These are phyloP conservation scores for Carex pumila DNA, from an alignment of 176 grass and related monocot genomes.

Conservation along the genomic window DNA sequence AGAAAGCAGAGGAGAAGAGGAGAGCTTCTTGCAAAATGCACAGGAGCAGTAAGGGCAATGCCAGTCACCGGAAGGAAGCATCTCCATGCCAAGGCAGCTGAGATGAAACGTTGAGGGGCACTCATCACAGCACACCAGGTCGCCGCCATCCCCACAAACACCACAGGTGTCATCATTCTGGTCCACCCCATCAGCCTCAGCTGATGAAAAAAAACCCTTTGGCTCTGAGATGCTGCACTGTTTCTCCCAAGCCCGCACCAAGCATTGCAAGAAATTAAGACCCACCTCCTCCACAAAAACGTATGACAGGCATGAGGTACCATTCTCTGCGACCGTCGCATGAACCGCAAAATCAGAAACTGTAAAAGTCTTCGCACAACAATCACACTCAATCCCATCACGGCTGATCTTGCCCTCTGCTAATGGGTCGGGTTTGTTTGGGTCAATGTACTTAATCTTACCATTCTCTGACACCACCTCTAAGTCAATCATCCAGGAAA, in stretches of 20 bases:
- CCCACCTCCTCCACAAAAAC: slow-evolving; percentile 50
- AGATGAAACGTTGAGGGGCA: slow-evolving; percentile 97
- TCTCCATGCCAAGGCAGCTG: slow-evolving; percentile 70
- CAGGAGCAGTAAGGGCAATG: slow-evolving; percentile 76
- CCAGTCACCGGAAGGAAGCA: slow-evolving; percentile 85
- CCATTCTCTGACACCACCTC: slow-evolving; percentile 45
- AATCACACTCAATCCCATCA: slow-evolving; percentile 78
- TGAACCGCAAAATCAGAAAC: slow-evolving; percentile 68
- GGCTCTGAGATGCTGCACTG: slow-evolving; percentile 57
- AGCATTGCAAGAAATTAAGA: slow-evolving; percentile 60
- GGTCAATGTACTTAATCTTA: slow-evolving; percentile 75
- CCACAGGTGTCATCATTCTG: slow-evolving; percentile 96
- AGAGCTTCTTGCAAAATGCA: slow-evolving; percentile 75
- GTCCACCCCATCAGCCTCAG: slow-evolving; percentile 49
- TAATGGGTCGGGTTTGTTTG: slow-evolving; percentile 45
- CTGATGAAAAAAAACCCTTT: slow-evolving; percentile 55
- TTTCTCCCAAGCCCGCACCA: slow-evolving; percentile 65
- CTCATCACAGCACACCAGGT: slow-evolving; percentile 90
- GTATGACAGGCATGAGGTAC: slow-evolving; percentile 39
- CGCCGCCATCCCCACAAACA: slow-evolving; percentile 89
- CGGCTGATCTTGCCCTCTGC: slow-evolving; percentile 51
- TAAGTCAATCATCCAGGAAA: slow-evolving; percentile 95
- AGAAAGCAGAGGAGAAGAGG: slow-evolving; percentile 38
- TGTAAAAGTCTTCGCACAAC: slow-evolving; percentile 57
- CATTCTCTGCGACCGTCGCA: slow-evolving; percentile 29